Evolutionary conservation across 2,329 filamentous ascomycete genomes (phyloP), one percentile per base, ranked within the genome.

Genomic region (Talaromyces sp.): DNA sequence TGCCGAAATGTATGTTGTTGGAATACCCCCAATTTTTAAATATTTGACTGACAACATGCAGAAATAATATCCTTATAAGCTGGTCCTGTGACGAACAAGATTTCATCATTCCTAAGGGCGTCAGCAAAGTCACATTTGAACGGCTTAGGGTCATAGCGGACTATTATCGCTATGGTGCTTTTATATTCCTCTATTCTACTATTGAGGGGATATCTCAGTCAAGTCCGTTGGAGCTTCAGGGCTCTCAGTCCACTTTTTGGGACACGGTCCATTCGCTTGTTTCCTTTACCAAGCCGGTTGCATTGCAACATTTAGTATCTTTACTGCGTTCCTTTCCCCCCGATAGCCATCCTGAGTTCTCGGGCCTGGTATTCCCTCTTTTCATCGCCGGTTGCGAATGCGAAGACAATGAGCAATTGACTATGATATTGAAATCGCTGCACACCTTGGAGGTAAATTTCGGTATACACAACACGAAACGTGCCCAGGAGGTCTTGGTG

Each of bases 121-220:
- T 70, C 18, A 71, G 69, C 12, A 54, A 64, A 36, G 65, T 63
- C 18, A 68, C 67, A 12, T 64, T 75, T 10, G 59, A 47, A 42
- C 74, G 74, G 9, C 70, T 76, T 14, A 70, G 68, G 58, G 67
- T 75, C 42, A 72, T 76, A 28, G 74, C 74, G 9, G 69, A 75
- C 60, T 75, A 71, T 64, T 76, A 73, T 62, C 73, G 73, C 61
- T 71, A 76, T 18, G 73, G 73, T 18, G 70, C 70, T 30, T 76
- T 74, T 52, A 67, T 75, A 56, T 75, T 74, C 33, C 67, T 76
- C 9, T 72, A 76, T 61, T 75, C 74, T 2, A 72, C 66, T n/a
- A 65, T 76, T 9, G 68, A 74, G 34, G 65, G 65, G 34, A 72
- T 75, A 66, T 59, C 56, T 47, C 53, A 54, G 51, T 33, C 36